Evolutionary conservation across 1,139 yeast genomes (phyloP).

Genomic region (Lodderomyces oxycetoniae): DNA sequence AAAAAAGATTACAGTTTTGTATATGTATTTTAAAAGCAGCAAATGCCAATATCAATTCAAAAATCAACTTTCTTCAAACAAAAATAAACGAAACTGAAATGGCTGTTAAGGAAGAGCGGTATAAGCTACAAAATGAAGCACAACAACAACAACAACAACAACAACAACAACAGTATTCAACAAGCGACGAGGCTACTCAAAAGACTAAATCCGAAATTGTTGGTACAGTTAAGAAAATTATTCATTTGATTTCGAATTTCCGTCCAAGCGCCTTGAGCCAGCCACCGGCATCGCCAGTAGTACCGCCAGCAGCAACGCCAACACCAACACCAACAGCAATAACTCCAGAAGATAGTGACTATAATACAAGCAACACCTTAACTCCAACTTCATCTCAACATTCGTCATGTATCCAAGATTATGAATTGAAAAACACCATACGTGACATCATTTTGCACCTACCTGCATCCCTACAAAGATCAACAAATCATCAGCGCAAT

Average conservation of each 20-base stretch:
- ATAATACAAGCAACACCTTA: conserved; percentile 1
- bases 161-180: neutral
- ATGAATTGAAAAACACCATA: conserved; percentile 59
- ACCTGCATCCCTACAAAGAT: conserved; percentile 41
- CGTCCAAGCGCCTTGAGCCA: conserved; percentile 59
- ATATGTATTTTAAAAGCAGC: conserved; percentile 71
- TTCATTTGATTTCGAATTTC: conserved; percentile 78
- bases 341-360: neutral
- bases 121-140: conserved; percentile 9
- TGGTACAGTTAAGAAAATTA: conserved; percentile 83
- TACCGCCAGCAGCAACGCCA: neutral
- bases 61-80: conserved; percentile 57
- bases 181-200: conserved; percentile 25
- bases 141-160: conserved; percentile 7
- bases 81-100: conserved; percentile 26
- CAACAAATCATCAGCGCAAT: conserved; percentile 17
- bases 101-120: conserved; percentile 15
- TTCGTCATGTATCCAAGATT: conserved; percentile 13
- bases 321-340: conserved; percentile 1
- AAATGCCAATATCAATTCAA: conserved; percentile 61
- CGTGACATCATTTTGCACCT: conserved; percentile 71
- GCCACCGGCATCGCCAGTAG: neutral
- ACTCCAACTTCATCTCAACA: conserved; percentile 13
- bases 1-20: conserved; percentile 66
- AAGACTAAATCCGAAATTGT: conserved; percentile 74